Base-by-base conservation (phyloP, 78 protist species). In the Cavenderia fasciculata region DNA sequence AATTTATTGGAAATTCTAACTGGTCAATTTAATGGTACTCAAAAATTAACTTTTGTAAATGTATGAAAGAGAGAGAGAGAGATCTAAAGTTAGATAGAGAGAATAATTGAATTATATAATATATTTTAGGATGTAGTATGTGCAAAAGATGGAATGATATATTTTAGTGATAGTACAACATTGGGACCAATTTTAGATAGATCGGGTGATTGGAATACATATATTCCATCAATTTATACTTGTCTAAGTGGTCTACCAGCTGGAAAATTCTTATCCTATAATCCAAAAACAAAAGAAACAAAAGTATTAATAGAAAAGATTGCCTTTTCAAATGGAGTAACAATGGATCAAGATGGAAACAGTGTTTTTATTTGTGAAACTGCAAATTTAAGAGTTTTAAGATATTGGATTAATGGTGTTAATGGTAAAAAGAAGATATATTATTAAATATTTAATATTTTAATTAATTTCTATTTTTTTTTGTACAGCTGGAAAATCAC, bases 271-370 rank as follows among this genome's bases (percentile, higher is more conserved):
- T 31, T 82, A 10, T 82, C 90, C 0, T 82, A 43, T 56, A 82
- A 82, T 44, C 70, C 90, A 65, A 82, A 54, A 0, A 82, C 71
- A 2, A 82, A 56, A 46, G 78, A 82, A 82, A 51, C 65, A 11
- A 82, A 52, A 21, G 46, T 68, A 4, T 47, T 82, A 25, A 8
- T 82, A 25, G 59, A 19, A 27, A 70, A 70, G 2, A 21, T 82
- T 23, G 12, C 19, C 14, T 82, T 68, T 56, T 19, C 79, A 3
- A 82, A 82, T 56, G 90, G 90, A 12, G 90, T 82, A 41, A 12
- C 79, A 43, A 2, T 82, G 2, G 90, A 68, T 66, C 27, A 23
- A 2, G 66, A 79, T 7, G 69, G 43, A 43, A 71, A 82, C 14
- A 68, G 79, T 68, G 44, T 82, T 1, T 82, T 52, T 25, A 18